Conservation (phyloP, 2,329 filamentous ascomycete genomes). For the Colletotrichum aenigma region DNA sequence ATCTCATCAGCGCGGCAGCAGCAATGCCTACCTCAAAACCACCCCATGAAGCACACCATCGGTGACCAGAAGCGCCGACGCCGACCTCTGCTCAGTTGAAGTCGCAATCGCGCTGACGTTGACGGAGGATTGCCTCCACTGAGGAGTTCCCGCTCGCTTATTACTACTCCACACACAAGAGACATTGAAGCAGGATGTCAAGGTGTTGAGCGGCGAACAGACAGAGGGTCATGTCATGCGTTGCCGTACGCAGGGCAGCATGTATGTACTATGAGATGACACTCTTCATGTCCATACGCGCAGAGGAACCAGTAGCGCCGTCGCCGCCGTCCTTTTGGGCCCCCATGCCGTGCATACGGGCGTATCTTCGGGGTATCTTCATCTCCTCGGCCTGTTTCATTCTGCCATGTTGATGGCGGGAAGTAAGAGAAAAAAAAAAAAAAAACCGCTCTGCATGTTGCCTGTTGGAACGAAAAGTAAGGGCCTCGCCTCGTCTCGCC, state of each 20-base stretch:
- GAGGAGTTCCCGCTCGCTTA: background rate
- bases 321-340: background rate
- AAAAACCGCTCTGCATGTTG: background rate
- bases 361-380: background rate
- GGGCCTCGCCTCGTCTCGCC: background rate
- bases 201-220: background rate
- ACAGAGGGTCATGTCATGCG: background rate
- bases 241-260: background rate
- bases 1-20: background rate
- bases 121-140: background rate
- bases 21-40: background rate
- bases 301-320: background rate
- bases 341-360: background rate
- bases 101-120: background rate
- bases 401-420: background rate
- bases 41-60: background rate
- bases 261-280: background rate
- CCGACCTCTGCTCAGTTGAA: background rate
- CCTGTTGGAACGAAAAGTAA: conserved; percentile 1
- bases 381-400: background rate
- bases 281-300: background rate
- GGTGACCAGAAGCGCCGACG: background rate
- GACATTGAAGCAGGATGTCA: background rate
- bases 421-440: background rate
- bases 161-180: background rate